Percentiles rank a stretch among this genome's conserved stretches.
Conservation (phyloP, 768 basidiomycete species). For the Exsudoporus frostii region DNA sequence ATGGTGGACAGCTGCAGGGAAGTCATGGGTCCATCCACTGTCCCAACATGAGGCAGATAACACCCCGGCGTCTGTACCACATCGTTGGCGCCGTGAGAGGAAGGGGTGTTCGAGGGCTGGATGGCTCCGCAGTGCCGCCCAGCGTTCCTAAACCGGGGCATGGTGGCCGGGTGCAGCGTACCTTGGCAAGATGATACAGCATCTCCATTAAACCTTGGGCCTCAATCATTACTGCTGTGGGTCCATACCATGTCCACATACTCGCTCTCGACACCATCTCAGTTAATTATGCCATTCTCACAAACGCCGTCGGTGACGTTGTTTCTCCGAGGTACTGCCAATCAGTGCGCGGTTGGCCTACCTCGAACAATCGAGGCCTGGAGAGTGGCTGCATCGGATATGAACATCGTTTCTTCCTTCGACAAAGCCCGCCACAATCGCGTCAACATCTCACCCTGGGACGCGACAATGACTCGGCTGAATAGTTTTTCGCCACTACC, state of each 20-base stretch:
- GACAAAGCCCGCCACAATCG: background rate
- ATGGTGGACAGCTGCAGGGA: background rate
- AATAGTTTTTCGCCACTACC: background rate
- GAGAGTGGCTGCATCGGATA: background rate
- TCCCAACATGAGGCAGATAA: slow-evolving; percentile 28
- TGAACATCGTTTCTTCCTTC: background rate
- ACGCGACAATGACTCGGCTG: background rate
- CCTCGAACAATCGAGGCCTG: background rate
- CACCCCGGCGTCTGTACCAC: slow-evolving; percentile 27
- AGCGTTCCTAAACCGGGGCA: slow-evolving; percentile 11
- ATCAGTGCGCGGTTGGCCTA: too few relatives aligned
- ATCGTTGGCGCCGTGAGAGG: slow-evolving; percentile 12
- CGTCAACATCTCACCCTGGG: background rate
- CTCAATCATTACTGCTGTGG: too few relatives aligned
- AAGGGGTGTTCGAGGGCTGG: slow-evolving; percentile 23
- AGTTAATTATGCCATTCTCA: background rate
- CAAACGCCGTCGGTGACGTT: slow-evolving; percentile 6
- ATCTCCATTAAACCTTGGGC: slow-evolving; percentile 12
- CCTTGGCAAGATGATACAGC: slow-evolving; percentile 12
- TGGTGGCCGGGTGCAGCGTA: slow-evolving; percentile 1
- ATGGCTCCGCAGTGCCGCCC: slow-evolving; percentile 3
- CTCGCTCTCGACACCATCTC: slow-evolving; percentile 1
- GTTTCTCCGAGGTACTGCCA: slow-evolving; percentile 3
- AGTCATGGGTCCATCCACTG: background rate
- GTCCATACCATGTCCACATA: too few relatives aligned